Base-by-base conservation (phyloP, 495 filamentous ascomycete species). In the Aspergillus biplanus region DNA sequence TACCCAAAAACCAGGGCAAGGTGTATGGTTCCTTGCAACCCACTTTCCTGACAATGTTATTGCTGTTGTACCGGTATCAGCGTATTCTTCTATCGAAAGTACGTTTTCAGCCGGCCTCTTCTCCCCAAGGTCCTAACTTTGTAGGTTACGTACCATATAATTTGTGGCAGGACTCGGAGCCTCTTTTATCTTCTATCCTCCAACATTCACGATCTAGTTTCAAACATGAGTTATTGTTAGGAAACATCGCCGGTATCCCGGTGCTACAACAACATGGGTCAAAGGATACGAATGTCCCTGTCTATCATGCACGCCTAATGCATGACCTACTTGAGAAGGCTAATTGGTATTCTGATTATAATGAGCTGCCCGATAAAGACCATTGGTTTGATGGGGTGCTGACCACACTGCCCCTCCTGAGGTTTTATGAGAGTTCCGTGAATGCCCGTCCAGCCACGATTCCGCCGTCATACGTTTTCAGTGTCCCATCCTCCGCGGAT, bases 11-110 rank as follows among this genome's bases (percentile, higher is more conserved):
- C 0, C 27, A 78, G 78, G 82, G 6, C 86, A 87, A 73, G 85
- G 86, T 4, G 73, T 78, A 21, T 87, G 86, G 86, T 85, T 85
- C 69, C 71, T 76, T 12, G 69, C 86, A 48, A 85, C 86, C 4
- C 86, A 87, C 73, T 72, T 78, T 52, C 86, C 82, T 21, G 85
- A 87, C 62, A 85, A 81, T 35, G 71, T 87, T 59, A 70, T 87
- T 56, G 85, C 83, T 12, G 83, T 80, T 53, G 80, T 82, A 42
- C 80, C 86, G 47, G 66, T 87, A 16, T 87, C 85, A 1, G 86
- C 81, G 11, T 87, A 87, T 68, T 78, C 81, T 12, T 87, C 84
- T 0, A 86, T 88, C 55, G 82, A 84, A 71, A 83, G 83, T 85
- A 67, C 67, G 73, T 63, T 33, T 16, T 13, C 9, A 50, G 31